Base-by-base conservation (phyloP, 768 basidiomycete species). In the Pilatotrama ljubarskyi region DNA sequence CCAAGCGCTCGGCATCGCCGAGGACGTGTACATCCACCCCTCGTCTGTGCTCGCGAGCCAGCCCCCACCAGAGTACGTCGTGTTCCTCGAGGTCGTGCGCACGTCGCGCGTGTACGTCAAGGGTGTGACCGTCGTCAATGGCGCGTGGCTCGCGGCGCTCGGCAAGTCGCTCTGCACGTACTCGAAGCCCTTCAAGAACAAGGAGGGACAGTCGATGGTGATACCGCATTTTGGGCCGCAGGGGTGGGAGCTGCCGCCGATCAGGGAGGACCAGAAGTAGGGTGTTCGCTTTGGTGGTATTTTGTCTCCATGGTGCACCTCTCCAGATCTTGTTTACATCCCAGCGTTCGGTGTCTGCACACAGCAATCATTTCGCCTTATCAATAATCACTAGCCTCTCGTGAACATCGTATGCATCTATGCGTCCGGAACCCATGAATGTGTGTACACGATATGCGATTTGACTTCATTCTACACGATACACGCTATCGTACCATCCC, bases 1-100 rank as follows among this genome's bases (percentile, higher is more conserved):
- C 72, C 82, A 80, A 50, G 89, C 94, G 0, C 68, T 94, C 51
- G 90, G 91, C 1, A 79, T 96, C 40, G 63, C 80, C 15, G 92
- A 95, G 66, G 93, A 97, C 66, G 93, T 96, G 1, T 98, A 84
- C 74, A 87, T 98, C 55, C 95, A 98, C 70, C 91, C 93, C 0
- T 90, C 90, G 0, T 95, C 93, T n/a, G 80, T 90, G 18, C 72
- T 96, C 13, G 85, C 85, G 58, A 81, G 82, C 65, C 60, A 64
- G 6, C 62, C 86, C 11, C 93, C 96, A 2, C 93, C 96, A 0
- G 93, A 96, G 54, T 98, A 88, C 69, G 66, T 98, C 46, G 82
- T 91, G 38, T 99, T 83, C 70, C 82, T 87, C 49, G 95, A 98
- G 66, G 75, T 97, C 5, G 82, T 94, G 29, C 82, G 87, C 46